These are phyloP conservation scores for Metschnikowia baotianmanensis DNA, from an alignment of 805 yeast species.

Conservation along the genomic window DNA sequence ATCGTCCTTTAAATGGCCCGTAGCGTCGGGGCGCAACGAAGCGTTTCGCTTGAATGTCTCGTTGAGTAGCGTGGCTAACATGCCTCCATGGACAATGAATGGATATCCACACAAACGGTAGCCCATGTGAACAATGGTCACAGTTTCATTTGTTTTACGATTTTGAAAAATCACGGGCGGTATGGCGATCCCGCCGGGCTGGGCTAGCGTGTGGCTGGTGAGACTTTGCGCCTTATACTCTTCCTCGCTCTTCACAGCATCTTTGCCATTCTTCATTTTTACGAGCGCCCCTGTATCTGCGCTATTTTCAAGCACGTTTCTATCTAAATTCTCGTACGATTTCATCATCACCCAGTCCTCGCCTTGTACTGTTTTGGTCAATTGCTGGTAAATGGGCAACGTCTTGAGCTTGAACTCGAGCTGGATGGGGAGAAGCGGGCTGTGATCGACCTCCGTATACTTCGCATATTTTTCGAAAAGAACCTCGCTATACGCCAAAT, in stretches of 20 bases:
- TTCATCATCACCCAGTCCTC: conserved; percentile 44
- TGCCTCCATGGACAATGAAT: conserved; percentile 84
- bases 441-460: conserved; percentile 22
- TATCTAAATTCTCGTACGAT: conserved; percentile 44
- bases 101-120: conserved; percentile 83
- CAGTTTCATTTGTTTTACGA: conserved; percentile 51
- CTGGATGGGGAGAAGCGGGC: conserved; percentile 28
- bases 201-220: conserved; percentile 48
- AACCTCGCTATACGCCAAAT: conserved; percentile 32
- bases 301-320: conserved; percentile 30
- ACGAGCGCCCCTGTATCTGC: conserved; percentile 1
- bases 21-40: conserved; percentile 34
- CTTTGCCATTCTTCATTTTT: conserved; percentile 1
- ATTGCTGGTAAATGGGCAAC: conserved; percentile 50
- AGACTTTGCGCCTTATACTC: conserved; percentile 19
- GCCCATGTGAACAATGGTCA: conserved; percentile 74
- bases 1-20: conserved; percentile 33
- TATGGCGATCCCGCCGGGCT: conserved; percentile 78
- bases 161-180: conserved; percentile 69
- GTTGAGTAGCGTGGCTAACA: conserved; percentile 75
- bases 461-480: conserved; percentile 31
- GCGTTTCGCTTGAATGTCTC: conserved; percentile 65
- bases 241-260: conserved; percentile 5
- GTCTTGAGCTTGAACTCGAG: conserved; percentile 48
- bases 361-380: conserved; percentile 42